Base-by-base conservation (phyloP, 768 basidiomycete genomes). In the Phlebiopsis flavidoalba region DNA sequence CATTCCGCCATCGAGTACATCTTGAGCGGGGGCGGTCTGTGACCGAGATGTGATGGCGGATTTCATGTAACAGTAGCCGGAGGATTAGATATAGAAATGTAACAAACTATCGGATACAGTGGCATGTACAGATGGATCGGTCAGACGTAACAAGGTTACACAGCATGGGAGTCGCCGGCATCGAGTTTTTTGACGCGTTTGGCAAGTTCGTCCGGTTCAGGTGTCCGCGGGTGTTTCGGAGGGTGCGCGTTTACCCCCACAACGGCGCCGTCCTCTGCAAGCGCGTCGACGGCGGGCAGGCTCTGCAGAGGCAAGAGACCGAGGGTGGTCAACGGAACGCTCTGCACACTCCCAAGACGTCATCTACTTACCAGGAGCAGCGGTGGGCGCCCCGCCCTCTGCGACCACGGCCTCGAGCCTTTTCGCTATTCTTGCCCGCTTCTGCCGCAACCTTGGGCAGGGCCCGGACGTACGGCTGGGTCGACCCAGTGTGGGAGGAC, bases 1-100 rank as follows among this genome's bases (percentile, higher is more conserved):
- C 85, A 97, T 70, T 81, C 85, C 21, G 95, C 95, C 50, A 90
- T 98, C 66, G 95, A 97, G 74, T 93, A 96, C 69, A 95, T 98
- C 65, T 80, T 98, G 59, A 73, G 79, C 46, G 93, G 92, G 0
- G 89, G 91, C 6, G 92, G 91, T 37, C 46, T 90, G 68, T 88
- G 45, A 57, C 6, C 55, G 24, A 22, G 36, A 43, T 43, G 2
- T 17, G 40, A 17, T 17, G 40, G 2, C 3, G 31, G 22, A 48
- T 48, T 5, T 31, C n/a, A 3, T 63, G 62, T 63, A 63, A 50
- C 35, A 63, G 58, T 59, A 62, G 33, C 45, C 36, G 5, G 15
- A 26, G 45, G 46, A 49, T 12, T 58, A 51, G 49, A 51, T 59
- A 15, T 59, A 53, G 47, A 53, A 22, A 45, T 45, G 24, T 36